phyloP scores from a whole-genome alignment of 1,139 yeast species.

The Hansenula lynferdii region DNA sequence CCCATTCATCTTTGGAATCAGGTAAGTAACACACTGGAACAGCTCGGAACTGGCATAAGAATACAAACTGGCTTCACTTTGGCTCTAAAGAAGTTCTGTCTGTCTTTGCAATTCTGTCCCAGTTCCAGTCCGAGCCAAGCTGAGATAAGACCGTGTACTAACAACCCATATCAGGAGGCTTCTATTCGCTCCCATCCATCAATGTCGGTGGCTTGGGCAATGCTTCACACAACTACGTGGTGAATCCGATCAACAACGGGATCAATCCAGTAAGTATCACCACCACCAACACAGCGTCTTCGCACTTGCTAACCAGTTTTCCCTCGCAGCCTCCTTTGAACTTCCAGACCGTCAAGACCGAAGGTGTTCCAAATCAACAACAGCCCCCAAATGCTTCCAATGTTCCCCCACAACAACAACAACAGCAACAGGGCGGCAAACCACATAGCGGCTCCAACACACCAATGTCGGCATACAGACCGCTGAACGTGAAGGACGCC shows the following conservation, averaged over 20 bases:
- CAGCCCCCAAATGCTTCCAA: slow-evolving; percentile 12
- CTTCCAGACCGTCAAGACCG: slow-evolving; percentile 10
- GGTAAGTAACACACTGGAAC: slow-evolving; percentile 12
- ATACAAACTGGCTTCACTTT: background rate
- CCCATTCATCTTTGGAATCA: slow-evolving; percentile 18
- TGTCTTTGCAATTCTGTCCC: no score
- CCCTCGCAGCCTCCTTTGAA: slow-evolving; percentile 12
- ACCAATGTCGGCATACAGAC: slow-evolving; percentile 55
- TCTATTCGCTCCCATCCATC: slow-evolving; percentile 14
- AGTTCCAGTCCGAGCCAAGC: no score
- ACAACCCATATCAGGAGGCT: slow-evolving; percentile 9
- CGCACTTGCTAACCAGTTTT: background rate
- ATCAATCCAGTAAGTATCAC: slow-evolving; percentile 11
- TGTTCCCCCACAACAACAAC: slow-evolving; percentile 14
- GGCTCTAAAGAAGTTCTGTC: no score
- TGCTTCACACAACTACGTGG: slow-evolving; percentile 13
- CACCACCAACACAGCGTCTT: background rate
- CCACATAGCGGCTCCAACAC: slow-evolving; percentile 9
- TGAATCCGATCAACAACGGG: slow-evolving; percentile 13
- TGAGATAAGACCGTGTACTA: no score
- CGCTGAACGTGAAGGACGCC: slow-evolving; percentile 94
- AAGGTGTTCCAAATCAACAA: slow-evolving; percentile 12
- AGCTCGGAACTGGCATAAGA: background rate
- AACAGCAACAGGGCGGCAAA: slow-evolving; percentile 11
- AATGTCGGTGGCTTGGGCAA: slow-evolving; percentile 10